A percentile compares a stretch with the other conserved stretches of the same genome.
Conservation (phyloP, 441 rosid genomes). For the Capsella rubella region DNA sequence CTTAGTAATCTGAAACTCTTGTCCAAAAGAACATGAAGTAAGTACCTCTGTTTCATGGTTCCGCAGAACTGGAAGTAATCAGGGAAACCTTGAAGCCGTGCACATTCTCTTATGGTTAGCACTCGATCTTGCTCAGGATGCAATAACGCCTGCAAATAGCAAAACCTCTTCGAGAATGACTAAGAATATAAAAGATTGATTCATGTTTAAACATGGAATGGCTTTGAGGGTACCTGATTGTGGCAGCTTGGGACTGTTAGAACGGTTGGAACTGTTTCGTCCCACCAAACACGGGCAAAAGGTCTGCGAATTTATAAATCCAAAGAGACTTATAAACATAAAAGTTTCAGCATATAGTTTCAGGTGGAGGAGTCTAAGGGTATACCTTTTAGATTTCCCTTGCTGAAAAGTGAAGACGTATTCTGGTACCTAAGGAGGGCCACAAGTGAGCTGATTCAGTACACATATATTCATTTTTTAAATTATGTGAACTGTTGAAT, state of each 20-base stretch:
- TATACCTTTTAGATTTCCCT: slow-evolving; percentile 88
- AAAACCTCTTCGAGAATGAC: slow-evolving; percentile 15
- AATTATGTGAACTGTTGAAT: neutral
- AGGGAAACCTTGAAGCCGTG: slow-evolving; percentile 97
- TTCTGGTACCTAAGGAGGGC: slow-evolving; percentile 67
- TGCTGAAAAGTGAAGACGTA: slow-evolving; percentile 65
- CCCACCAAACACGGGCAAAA: slow-evolving; percentile 97
- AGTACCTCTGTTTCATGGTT: slow-evolving; percentile 74
- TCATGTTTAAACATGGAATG: slow-evolving; percentile 19
- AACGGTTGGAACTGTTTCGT: slow-evolving; percentile 87
- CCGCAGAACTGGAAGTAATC: slow-evolving; percentile 91
- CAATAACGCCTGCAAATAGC: slow-evolving; percentile 56
- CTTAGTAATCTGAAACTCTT: slow-evolving; percentile 8
- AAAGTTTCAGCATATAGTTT: slow-evolving; percentile 14
- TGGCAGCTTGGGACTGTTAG: slow-evolving; percentile 70
- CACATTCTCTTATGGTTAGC: slow-evolving; percentile 82
- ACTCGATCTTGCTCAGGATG: slow-evolving; percentile 98
- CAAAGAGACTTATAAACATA: slow-evolving; percentile 2
- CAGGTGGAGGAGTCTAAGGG: slow-evolving; percentile 23
- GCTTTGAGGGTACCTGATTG: slow-evolving; percentile 59
- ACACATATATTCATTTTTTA: neutral
- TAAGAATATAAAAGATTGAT: neutral
- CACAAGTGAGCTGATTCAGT: slow-evolving; percentile 34
- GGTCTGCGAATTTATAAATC: slow-evolving; percentile 57
- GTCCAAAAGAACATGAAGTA: neutral